Evolutionary conservation across 108 stramenopile genomes (phyloP).

Genomic region (Discostella stelligeroides): DNA sequence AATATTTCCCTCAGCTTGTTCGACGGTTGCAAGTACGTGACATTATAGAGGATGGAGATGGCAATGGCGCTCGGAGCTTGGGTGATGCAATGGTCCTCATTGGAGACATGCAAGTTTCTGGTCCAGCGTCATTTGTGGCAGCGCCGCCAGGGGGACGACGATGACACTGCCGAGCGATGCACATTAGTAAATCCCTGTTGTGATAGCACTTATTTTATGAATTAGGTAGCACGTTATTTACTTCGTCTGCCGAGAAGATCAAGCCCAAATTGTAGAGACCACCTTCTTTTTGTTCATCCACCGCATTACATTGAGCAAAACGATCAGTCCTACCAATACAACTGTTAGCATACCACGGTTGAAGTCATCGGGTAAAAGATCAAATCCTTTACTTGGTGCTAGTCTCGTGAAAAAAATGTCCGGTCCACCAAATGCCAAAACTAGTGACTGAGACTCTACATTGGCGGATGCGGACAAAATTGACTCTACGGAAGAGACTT

Average conservation of each 20-base stretch:
- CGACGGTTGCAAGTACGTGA: conserved; percentile 14
- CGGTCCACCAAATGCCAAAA: conserved; percentile 80
- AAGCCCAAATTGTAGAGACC: conserved; percentile 41
- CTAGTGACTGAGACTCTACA: conserved; percentile 82
- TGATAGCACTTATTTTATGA: no score
- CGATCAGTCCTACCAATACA: conserved; percentile 62
- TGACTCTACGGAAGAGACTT: conserved; percentile 56
- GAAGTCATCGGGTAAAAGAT: conserved; percentile 86
- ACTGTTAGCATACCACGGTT: conserved; percentile 66
- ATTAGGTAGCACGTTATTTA: no score
- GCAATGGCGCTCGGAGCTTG: neutral
- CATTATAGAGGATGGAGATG: conserved; percentile 15
- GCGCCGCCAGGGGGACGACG: neutral
- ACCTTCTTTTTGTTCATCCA: conserved; percentile 66
- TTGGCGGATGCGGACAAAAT: conserved; percentile 69
- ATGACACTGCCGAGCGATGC: no score
- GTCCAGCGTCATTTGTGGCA: conserved; percentile 24
- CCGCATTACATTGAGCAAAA: conserved; percentile 53
- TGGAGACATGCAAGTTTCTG: conserved; percentile 34
- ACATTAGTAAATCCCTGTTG: no score
- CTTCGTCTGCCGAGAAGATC: neutral
- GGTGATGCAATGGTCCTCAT: conserved; percentile 28
- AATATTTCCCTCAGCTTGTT: conserved; percentile 35
- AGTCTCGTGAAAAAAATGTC: conserved; percentile 87
- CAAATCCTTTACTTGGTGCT: conserved; percentile 86